phyloP scores from a whole-genome alignment of 352 stramenopile species.

The Globisporangium solare region DNA sequence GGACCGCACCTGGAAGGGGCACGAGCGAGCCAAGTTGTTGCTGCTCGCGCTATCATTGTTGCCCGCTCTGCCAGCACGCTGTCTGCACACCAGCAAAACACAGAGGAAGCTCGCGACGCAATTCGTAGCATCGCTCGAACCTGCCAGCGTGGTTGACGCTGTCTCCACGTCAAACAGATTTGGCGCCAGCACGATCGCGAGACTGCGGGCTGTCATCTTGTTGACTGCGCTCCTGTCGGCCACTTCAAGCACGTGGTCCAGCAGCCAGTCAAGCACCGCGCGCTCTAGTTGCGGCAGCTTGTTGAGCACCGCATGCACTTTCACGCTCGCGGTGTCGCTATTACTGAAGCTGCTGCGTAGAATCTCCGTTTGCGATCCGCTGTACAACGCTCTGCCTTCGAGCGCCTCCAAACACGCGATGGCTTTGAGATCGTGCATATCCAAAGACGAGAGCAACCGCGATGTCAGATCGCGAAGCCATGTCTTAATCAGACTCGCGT shows the following conservation, averaged over 20 bases:
- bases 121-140: slow-evolving; percentile 17
- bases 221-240: slow-evolving; percentile 27
- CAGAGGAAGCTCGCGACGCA: slow-evolving; percentile 36
- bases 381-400: background rate
- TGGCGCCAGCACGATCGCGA: slow-evolving; percentile 53
- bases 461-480: slow-evolving; percentile 55
- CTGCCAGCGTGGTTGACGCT: slow-evolving; percentile 13
- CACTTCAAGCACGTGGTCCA: slow-evolving; percentile 64
- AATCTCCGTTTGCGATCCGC: slow-evolving; percentile 4
- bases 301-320: slow-evolving; percentile 17
- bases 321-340: slow-evolving; percentile 10
- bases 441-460: slow-evolving; percentile 28
- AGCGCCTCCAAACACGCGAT: slow-evolving; percentile 15
- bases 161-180: slow-evolving; percentile 38
- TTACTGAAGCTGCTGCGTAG: background rate
- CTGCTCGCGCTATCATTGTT: background rate
- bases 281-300: slow-evolving; percentile 27
- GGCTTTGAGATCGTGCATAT: slow-evolving; percentile 14
- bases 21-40: background rate
- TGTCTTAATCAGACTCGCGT: slow-evolving; percentile 56
- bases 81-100: slow-evolving; percentile 34
- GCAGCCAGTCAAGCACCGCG: slow-evolving; percentile 53
- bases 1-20: background rate
- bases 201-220: slow-evolving; percentile 44
- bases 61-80: background rate